Evolutionary conservation across 1,284 basidiomycete species (phyloP), one percentile per base, ranked within the genome.

Genomic region (Singerocomus inundabilis): DNA sequence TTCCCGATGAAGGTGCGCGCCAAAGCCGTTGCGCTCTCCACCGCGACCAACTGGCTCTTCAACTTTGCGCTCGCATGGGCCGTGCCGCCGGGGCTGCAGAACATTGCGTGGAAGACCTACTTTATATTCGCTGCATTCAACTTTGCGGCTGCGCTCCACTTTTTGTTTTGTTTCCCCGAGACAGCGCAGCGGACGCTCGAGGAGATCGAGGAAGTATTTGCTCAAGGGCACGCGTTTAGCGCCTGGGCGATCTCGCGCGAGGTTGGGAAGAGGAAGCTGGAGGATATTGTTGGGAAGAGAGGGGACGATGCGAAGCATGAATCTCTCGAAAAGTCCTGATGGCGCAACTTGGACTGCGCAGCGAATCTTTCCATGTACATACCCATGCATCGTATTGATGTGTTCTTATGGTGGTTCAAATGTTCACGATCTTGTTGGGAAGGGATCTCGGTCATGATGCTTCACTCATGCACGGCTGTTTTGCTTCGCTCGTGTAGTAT

Each of bases 81-180:
- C 15, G 80, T 82, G 13, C 82, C 81, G 4, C 81, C 81, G 0
- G 79, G 72, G 25, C 72, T 83, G 30, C 60, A 72, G 26, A 67
- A 51, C 48, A 81, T 83, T 45, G 78, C 76, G 15, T 79, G 78
- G 75, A 79, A 75, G 63, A 82, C 81, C 3, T 84, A 89, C 70
- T 88, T 88, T 68, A 82, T 89, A 66, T 89, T 89, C 62, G 85
- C 81, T 7, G 72, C 84, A 8, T 88, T 89, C 79, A 88, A 88
- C 73, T 82, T 85, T 50, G 79, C 80, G 0, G 84, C 80, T 5
- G 82, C 78, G 61, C 70, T 88, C 46, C 85, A 88, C 57, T 72
- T 89, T 49, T 70, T 82, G 61, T 88, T 88, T 73, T 84, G 82
- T 74, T 87, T 80, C 74, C 85, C 84, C 24, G 84, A 89, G 70